Evolutionary conservation across 208 protist genomes (phyloP).

Genomic region (Leishmania tropica): DNA sequence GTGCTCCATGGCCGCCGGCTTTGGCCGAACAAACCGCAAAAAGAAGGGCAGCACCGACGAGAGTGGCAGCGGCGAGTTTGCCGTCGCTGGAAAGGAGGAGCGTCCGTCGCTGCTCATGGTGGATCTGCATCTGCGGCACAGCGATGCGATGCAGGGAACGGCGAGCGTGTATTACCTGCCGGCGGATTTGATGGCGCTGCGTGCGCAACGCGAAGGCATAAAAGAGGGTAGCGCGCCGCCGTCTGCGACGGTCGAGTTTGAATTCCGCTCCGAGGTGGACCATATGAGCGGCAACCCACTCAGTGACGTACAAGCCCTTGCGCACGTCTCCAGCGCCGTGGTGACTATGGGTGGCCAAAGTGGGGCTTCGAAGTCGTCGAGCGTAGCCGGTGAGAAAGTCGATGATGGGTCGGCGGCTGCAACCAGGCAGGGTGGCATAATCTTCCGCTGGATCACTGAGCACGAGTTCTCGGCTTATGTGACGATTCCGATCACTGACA

Average conservation of each 20-base stretch:
- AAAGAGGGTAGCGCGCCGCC: constrained; percentile 35
- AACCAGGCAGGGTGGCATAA: constrained; percentile 30
- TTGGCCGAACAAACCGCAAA: not conserved
- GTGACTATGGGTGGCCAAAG: constrained; percentile 1
- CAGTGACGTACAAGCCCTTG: constrained; percentile 39
- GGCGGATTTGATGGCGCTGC: constrained; percentile 35
- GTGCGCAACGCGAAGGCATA: constrained; percentile 38
- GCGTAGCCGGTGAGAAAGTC: not conserved
- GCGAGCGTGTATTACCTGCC: constrained; percentile 54
- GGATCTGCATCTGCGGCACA: constrained; percentile 55
- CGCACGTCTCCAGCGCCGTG: constrained; percentile 27
- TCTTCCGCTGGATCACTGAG: constrained; percentile 63
- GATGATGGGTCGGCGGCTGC: constrained; percentile 3
- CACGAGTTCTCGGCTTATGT: constrained; percentile 66
- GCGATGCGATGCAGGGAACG: constrained; percentile 37
- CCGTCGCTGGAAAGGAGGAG: constrained; percentile 10
- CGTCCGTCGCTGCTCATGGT: constrained; percentile 63
- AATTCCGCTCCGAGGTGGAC: constrained; percentile 30
- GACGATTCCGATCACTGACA: constrained; percentile 17
- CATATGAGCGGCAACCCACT: constrained; percentile 34
- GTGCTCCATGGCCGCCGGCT: not conserved
- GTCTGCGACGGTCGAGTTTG: constrained; percentile 38
- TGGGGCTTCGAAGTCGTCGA: not conserved
- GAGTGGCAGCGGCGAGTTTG: not conserved
- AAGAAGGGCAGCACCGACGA: not conserved